These are phyloP conservation scores for Hibiscus tridactylites DNA, from an alignment of 345 rosid genomes.

Conservation along the genomic window DNA sequence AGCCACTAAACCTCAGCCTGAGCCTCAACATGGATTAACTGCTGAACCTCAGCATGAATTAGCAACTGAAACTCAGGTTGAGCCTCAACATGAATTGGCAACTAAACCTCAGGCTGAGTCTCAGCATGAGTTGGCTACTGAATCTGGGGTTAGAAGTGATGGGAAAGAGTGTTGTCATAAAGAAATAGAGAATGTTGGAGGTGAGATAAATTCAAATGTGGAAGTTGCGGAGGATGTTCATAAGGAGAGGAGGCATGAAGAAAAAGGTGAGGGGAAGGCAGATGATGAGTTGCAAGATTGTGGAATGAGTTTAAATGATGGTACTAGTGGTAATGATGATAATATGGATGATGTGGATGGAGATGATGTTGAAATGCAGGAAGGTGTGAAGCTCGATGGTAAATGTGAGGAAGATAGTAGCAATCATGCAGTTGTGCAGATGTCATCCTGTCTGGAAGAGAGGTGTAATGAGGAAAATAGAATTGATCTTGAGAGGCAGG, in stretches of 20 bases:
- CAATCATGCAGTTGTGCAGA: conserved; percentile 21
- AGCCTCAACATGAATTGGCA: too few relatives aligned
- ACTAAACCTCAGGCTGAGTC: background rate
- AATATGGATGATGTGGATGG: background rate
- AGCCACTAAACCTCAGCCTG: too few relatives aligned
- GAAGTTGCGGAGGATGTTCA: background rate
- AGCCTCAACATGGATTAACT: too few relatives aligned
- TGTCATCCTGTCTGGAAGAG: conserved; percentile 22
- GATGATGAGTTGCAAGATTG: background rate
- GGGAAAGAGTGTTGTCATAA: background rate
- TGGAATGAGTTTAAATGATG: background rate
- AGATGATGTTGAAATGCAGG: background rate
- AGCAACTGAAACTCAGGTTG: too few relatives aligned
- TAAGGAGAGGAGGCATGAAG: background rate
- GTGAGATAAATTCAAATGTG: background rate
- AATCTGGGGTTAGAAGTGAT: background rate
- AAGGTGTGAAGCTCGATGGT: conserved; percentile 17
- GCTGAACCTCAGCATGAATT: too few relatives aligned
- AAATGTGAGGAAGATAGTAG: conserved; percentile 24
- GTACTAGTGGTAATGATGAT: background rate
- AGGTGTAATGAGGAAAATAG: conserved; percentile 24
- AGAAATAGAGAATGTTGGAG: background rate
- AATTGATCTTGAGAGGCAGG: conserved; percentile 34
- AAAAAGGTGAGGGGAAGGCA: background rate
- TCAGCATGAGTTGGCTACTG: background rate